A percentile compares a stretch with the other conserved stretches of the same genome.
Evolutionary conservation across 2,329 filamentous ascomycete species (phyloP).

Genomic region (Apiospora marii): DNA sequence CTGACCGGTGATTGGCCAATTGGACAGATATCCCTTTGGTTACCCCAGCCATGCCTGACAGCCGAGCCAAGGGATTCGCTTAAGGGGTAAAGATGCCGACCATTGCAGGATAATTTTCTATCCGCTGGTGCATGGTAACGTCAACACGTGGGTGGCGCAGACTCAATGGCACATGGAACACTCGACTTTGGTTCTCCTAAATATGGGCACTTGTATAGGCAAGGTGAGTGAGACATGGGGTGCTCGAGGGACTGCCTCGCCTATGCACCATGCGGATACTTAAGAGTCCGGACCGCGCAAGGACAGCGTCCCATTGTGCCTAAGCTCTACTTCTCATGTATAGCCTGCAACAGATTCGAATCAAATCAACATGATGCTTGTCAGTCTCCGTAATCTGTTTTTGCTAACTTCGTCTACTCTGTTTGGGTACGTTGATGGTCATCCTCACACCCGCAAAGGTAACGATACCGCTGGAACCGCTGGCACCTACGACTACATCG

Average conservation of each 20-base stretch:
- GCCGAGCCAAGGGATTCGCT: background rate
- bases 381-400: background rate
- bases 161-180: background rate
- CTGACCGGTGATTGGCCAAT: background rate
- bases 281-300: background rate
- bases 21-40: background rate
- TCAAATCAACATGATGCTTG: background rate
- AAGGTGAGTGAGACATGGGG: background rate
- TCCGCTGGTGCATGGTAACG: background rate
- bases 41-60: background rate
- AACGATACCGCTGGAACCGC: background rate
- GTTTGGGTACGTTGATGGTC: background rate
- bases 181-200: background rate
- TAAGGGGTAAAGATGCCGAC: background rate
- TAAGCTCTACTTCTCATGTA: background rate
- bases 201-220: background rate
- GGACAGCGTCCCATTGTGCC: background rate
- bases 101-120: background rate
- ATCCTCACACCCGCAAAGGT: background rate
- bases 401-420: background rate
- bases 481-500: conserved; percentile 38
- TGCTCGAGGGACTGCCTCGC: background rate
- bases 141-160: background rate
- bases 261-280: background rate
- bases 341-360: background rate